These are phyloP conservation scores for Saccharomycopsis sp. DNA, from an alignment of 805 yeast species.

Conservation along the genomic window DNA sequence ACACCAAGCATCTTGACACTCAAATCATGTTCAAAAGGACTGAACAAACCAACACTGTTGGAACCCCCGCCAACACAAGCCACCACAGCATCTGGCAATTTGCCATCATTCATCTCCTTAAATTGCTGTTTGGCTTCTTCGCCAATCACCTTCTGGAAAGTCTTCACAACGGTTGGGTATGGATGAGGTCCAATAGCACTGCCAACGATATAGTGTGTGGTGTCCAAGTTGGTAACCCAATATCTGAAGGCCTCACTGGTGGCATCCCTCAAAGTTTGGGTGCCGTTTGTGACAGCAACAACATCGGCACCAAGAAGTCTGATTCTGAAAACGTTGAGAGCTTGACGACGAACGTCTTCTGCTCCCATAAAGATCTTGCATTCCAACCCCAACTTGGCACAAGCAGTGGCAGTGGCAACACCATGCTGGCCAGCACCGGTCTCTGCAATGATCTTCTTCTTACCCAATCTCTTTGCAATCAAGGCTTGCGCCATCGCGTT, in stretches of 20 bases:
- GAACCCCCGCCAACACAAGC: conserved; percentile 99
- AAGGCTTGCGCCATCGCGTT: conserved; percentile 78
- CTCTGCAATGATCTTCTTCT: conserved; percentile 72
- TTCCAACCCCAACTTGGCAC: conserved; percentile 85
- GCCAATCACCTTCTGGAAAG: conserved; percentile 97
- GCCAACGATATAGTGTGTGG: conserved; percentile 94
- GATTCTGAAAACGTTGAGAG: conserved; percentile 96
- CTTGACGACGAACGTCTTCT: conserved; percentile 97
- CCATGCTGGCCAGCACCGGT: conserved; percentile 95
- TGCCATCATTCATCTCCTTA: conserved; percentile 65
- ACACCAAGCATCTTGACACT: conserved; percentile 81
- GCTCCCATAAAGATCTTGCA: conserved; percentile 99
- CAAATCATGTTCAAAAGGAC: conserved; percentile 79
- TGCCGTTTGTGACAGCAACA: conserved; percentile 88
- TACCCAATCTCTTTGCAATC: conserved; percentile 71
- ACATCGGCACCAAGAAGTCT: conserved; percentile 93
- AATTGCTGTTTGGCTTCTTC: conserved; percentile 90
- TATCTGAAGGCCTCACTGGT: conserved; percentile 92
- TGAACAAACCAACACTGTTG: conserved; percentile 91
- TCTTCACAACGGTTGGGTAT: conserved; percentile 94
- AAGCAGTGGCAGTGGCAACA: conserved; percentile 87
- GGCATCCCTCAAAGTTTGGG: conserved; percentile 93
- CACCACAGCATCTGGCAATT: conserved; percentile 85
- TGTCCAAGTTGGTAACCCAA: conserved; percentile 83
- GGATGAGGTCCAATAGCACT: conserved; percentile 99